Conservation (phyloP, 2,329 filamentous ascomycete species). For the Colletotrichum sansevieriae region DNA sequence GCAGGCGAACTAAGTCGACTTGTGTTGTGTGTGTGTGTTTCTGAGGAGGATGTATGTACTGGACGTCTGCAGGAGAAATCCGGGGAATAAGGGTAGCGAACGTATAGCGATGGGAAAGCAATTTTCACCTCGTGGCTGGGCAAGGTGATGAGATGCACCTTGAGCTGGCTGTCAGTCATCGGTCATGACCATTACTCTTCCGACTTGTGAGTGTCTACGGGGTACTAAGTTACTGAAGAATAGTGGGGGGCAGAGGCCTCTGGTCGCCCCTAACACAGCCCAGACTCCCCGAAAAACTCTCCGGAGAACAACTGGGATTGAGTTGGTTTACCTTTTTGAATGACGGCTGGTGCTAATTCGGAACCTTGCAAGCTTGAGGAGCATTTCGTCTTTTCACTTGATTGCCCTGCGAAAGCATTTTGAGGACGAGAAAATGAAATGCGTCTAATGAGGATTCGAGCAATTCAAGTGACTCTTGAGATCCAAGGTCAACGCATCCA, state of each 20-base stretch:
- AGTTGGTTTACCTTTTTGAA: neutral
- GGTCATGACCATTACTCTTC: no score
- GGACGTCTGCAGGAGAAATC: constrained; percentile 19
- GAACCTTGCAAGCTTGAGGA: neutral
- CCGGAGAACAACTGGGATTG: constrained; percentile 26
- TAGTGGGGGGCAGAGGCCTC: constrained; percentile 5
- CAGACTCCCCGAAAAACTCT: constrained; percentile 29
- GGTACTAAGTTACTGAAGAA: neutral
- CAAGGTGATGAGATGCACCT: no score
- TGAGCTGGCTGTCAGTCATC: no score
- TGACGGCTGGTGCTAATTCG: neutral
- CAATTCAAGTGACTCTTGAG: neutral
- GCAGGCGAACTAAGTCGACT: neutral
- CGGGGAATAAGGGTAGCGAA: constrained; percentile 22
- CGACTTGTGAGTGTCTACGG: no score
- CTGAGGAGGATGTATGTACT: neutral
- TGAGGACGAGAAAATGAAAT: no score
- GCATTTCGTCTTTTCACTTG: no score
- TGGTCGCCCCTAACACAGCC: constrained; percentile 7
- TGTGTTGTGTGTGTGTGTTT: neutral
- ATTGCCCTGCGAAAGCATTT: no score
- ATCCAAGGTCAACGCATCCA: constrained; percentile 1
- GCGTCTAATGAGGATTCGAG: no score
- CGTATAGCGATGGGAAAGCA: neutral
- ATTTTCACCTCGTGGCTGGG: neutral